These are phyloP conservation scores for Linnemannia exigua DNA, from an alignment of 192 early-diverging fungal species.

Conservation along the genomic window DNA sequence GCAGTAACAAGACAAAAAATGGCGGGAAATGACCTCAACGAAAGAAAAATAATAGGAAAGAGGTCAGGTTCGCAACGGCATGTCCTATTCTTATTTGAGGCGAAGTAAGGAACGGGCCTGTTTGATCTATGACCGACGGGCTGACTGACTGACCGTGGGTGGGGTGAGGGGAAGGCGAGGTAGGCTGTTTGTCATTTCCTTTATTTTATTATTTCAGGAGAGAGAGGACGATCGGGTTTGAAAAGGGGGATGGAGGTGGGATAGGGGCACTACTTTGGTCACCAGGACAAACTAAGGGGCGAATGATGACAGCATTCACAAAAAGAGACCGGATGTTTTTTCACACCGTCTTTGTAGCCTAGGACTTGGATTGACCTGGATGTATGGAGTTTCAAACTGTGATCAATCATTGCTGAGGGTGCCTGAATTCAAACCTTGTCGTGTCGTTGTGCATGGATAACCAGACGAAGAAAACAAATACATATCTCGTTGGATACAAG, in stretches of 20 bases:
- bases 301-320: constrained; percentile 3
- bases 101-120: neutral
- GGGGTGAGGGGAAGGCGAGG: no score
- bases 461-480: no score
- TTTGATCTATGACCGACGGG: neutral
- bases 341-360: neutral
- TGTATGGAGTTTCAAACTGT: neutral
- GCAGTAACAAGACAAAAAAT: neutral
- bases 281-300: constrained; percentile 15
- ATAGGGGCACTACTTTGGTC: constrained; percentile 18
- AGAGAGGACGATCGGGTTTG: neutral
- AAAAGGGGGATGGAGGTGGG: neutral
- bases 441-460: neutral
- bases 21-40: neutral
- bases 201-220: neutral
- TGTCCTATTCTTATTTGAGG: neutral
- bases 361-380: neutral
- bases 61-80: neutral
- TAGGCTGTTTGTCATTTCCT: neutral
- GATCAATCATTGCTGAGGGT: neutral
- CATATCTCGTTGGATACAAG: no score
- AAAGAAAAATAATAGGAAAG: neutral
- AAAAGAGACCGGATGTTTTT: neutral
- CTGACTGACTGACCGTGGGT: neutral
- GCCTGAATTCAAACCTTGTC: neutral